phyloP scores from a whole-genome alignment of 495 filamentous ascomycete genomes.

The Parachaetomium inaequale region DNA sequence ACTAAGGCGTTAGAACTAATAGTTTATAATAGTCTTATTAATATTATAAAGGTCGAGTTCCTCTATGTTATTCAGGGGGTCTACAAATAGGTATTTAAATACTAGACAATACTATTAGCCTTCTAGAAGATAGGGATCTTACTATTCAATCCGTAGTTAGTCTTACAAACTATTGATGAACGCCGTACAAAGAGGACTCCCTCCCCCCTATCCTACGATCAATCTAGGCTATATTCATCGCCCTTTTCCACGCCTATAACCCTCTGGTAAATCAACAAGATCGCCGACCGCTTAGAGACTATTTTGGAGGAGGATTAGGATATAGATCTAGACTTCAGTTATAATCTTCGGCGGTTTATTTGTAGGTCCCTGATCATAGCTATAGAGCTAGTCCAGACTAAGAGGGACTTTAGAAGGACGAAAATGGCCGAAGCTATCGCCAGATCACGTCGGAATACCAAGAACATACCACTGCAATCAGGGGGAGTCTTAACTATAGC shows the following conservation, averaged over 20 bases:
- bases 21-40: background rate
- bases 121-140: background rate
- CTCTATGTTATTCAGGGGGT: background rate
- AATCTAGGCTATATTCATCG: background rate
- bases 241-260: background rate
- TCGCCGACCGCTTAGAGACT: background rate
- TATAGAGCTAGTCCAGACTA: too few relatives aligned
- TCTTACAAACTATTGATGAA: too few relatives aligned
- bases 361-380: background rate
- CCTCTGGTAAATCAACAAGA: background rate
- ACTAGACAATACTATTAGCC: background rate
- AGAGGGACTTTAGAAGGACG: too few relatives aligned
- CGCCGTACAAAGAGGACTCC: too few relatives aligned
- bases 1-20: too few relatives aligned
- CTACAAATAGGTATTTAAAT: background rate
- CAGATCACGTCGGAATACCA: too few relatives aligned
- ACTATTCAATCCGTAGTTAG: too few relatives aligned
- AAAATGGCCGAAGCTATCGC: too few relatives aligned
- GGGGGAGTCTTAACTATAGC: background rate
- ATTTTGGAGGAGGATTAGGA: background rate
- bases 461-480: background rate
- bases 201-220: too few relatives aligned
- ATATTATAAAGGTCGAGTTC: slow-evolving; percentile 5
- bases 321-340: background rate
- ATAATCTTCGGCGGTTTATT: background rate